phyloP scores from a whole-genome alignment of 2,329 filamentous ascomycete species.

The Periconia sp. region DNA sequence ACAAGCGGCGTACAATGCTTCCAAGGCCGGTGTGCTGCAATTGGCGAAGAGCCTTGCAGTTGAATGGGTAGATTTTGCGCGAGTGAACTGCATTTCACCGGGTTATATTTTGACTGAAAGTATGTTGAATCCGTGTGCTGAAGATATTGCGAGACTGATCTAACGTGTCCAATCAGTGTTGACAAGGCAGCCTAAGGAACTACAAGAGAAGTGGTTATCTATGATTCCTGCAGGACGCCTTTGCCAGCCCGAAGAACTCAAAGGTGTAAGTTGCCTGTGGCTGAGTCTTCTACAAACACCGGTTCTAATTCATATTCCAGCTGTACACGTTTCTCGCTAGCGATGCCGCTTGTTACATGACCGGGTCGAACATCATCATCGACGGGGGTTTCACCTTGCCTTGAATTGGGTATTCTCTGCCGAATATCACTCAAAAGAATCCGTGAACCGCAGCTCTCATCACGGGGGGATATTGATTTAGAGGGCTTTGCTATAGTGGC shows the following conservation, averaged over 20 bases:
- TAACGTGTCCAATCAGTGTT: too few relatives aligned
- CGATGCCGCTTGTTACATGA: background rate
- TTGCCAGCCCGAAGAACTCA: conserved; percentile 47
- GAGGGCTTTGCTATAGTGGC: too few relatives aligned
- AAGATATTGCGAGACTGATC: too few relatives aligned
- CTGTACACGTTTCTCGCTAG: background rate
- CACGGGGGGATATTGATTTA: too few relatives aligned
- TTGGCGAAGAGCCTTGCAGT: conserved; percentile 22
- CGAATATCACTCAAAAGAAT: too few relatives aligned
- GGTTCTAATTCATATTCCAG: conserved; percentile 15
- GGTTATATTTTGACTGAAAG: conserved; percentile 85
- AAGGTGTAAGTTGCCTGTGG: conserved; percentile 32
- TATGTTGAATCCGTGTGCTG: too few relatives aligned
- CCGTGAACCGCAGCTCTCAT: too few relatives aligned
- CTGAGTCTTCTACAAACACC: conserved; percentile 15
- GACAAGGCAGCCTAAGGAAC: conserved; percentile 36
- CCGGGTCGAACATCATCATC: conserved; percentile 9
- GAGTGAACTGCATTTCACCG: conserved; percentile 82
- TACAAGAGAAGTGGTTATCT: conserved; percentile 41
- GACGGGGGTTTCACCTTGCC: conserved; percentile 9
- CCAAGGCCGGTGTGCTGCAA: conserved; percentile 28
- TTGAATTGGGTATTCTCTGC: too few relatives aligned
- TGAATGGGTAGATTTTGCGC: conserved; percentile 43
- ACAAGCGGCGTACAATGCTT: conserved; percentile 80
- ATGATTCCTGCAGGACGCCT: conserved; percentile 46